Evolutionary conservation across 2,329 filamentous ascomycete genomes (phyloP), one percentile per base, ranked within the genome.

Genomic region (Hirsutella thompsonii): DNA sequence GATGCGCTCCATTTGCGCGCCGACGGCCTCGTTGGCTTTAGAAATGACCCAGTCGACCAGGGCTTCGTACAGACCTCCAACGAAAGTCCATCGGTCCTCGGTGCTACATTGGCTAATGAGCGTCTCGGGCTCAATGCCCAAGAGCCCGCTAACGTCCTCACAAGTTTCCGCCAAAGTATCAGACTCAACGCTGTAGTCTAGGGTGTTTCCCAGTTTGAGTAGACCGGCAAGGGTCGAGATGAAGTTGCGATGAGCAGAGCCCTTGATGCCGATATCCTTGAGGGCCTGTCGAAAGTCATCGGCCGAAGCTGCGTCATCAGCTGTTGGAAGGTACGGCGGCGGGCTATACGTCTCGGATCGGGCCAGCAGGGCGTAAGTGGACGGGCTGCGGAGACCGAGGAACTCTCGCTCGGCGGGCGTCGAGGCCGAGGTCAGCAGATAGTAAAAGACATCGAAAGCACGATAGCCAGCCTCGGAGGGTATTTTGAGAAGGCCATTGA

Each of bases 381-480:
- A 82, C 3, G 85, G 76, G 8, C 79, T 70, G 61, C 87, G 83
- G 23, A 98, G 72, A 20, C 83, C 79, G 13, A 98, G 67, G 45
- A 89, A 94, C 56, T 96, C 90, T 42, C 87, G 74, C 63, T 98
- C 92, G 2, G 87, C 81, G 4, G 83, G 79, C 1, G 86, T 92
- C 0, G 92, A 94, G 1, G 85, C 83, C n/a, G 84, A 88, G 0
- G 89, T 93, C 34, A 96, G 72, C 1, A 98, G 76, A 54, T 95
- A 96, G 65, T 98, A 96, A 57, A 98, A 96, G 38, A 94, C 92
- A 55, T 98, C 90, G 52, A 98, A 98, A 3, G 90, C 92, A 47
- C 92, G 81, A 60, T 87, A 87, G 11, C 92, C 92, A 6, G 78
- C 56, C 55, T 94, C 79, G 0, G 79, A 62, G 0, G 92, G 85